A percentile compares a stretch with the other conserved stretches of the same genome.
Conservation (phyloP, 345 rosid genomes). For the Salix dunnii region DNA sequence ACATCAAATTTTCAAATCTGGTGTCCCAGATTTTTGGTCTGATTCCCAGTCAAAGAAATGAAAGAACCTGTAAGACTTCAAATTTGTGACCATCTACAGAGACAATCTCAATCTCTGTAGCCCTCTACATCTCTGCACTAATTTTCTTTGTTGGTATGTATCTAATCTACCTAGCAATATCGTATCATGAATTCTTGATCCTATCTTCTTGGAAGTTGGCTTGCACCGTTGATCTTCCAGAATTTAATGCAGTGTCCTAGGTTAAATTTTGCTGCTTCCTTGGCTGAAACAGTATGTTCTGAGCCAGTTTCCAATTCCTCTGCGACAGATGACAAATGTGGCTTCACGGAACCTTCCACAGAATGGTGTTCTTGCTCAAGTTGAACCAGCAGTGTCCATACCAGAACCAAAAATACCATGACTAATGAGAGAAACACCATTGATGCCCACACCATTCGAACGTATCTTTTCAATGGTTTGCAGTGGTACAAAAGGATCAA, state of each 20-base stretch:
- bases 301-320: conserved; percentile 14
- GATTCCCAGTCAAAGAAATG: not conserved
- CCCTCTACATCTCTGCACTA: not conserved
- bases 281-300: conserved; percentile 12
- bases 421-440: conserved; percentile 39
- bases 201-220: conserved; percentile 18
- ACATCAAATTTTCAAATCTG: no score
- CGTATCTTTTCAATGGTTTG: conserved; percentile 45
- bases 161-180: not conserved
- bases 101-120: not conserved
- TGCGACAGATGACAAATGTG: conserved; percentile 19
- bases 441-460: conserved; percentile 46
- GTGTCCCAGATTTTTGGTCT: not conserved
- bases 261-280: not conserved
- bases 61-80: not conserved
- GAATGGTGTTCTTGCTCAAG: conserved; percentile 27
- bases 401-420: conserved; percentile 43
- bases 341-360: conserved; percentile 34
- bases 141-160: not conserved
- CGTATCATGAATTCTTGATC: not conserved
- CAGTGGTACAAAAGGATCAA: conserved; percentile 50
- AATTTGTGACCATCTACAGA: not conserved
- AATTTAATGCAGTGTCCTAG: not conserved
- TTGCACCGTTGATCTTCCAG: conserved; percentile 15
- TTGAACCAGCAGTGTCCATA: conserved; percentile 33